Percentiles rank a stretch among this genome's conserved stretches.
Evolutionary conservation across 768 basidiomycete genomes (phyloP).

Genomic region (Boletus coccyginus): DNA sequence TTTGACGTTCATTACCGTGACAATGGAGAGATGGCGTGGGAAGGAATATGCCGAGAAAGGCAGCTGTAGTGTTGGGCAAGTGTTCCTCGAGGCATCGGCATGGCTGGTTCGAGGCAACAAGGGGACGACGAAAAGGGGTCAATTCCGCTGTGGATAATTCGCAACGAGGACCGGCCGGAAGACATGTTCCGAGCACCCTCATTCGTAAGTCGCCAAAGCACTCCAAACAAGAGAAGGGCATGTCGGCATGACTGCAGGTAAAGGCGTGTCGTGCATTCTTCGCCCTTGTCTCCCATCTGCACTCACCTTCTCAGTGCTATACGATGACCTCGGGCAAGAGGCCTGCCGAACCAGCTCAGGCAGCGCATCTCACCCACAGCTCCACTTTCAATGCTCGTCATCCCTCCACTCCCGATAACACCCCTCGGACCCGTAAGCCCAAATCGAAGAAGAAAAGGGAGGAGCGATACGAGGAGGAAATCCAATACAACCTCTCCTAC

Average conservation of each 20-base stretch:
- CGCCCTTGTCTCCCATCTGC: slow-evolving; percentile 37
- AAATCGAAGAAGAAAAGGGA: slow-evolving; percentile 46
- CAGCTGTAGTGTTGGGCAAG: slow-evolving; percentile 22
- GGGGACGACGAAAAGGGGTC: slow-evolving; percentile 14
- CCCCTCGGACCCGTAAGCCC: slow-evolving; percentile 37
- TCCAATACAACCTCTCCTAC: slow-evolving; percentile 31
- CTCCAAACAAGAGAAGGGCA: slow-evolving; percentile 33
- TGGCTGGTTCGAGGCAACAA: slow-evolving; percentile 14
- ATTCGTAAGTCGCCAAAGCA: slow-evolving; percentile 28
- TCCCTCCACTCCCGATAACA: slow-evolving; percentile 50
- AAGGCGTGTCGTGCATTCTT: slow-evolving; percentile 37
- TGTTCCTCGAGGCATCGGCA: slow-evolving; percentile 31
- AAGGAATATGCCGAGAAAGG: slow-evolving; percentile 11
- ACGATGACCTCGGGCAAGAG: slow-evolving; percentile 36
- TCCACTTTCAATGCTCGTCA: slow-evolving; percentile 53
- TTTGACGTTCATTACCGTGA: slow-evolving; percentile 24
- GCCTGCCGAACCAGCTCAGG: slow-evolving; percentile 29
- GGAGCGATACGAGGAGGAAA: slow-evolving; percentile 44
- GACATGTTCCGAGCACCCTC: slow-evolving; percentile 15
- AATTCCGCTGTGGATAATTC: slow-evolving; percentile 21
- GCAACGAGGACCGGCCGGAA: slow-evolving; percentile 26
- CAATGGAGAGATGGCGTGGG: slow-evolving; percentile 18
- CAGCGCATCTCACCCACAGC: slow-evolving; percentile 55
- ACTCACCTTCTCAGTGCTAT: slow-evolving; percentile 32
- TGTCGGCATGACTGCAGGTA: slow-evolving; percentile 33